Base-by-base conservation (phyloP, 106 monocot species). In the Cymbidium sinense region DNA sequence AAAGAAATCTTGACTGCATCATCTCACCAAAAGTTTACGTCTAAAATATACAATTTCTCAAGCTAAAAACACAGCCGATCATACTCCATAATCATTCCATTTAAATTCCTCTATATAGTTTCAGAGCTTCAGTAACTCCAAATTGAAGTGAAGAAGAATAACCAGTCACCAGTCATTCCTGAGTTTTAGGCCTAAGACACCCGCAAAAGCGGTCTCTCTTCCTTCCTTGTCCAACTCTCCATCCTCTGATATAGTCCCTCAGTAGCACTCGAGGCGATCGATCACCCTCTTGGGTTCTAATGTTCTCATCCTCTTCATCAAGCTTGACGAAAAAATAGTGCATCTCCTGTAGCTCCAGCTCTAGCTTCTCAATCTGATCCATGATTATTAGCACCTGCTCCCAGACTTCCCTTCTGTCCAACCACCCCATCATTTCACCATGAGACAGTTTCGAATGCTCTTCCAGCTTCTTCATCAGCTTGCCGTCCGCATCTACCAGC, bases 321-420 rank as follows among this genome's bases (percentile, higher is more conserved):
- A 90, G 78, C 74, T 95, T 94, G 35, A 90, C 79, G 43, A 92
- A 55, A 21, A 86, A 75, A 52, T 88, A 84, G 23, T 95, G 87
- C 11, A 93, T 84, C 50, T 93, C 90, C 73, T 92, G 87, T 34
- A 99, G 64, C 65, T 95, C 95, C 69, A 88, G 21, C 80, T 99
- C 99, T 80, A 95, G 37, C 70, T 83, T 88, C 19, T 76, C 90
- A 37, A 93, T 99, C 81, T 86, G 92, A 67, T 95, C 99, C 11
- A 87, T 86, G 27, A 80, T 87, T 44, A 78, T 85, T 29, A 77
- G 74, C 25, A 76, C 89, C 19, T 82, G 78, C 20, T 91, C 95
- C 5, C 81, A 86, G 3, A 95, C 72, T 61, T 87, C 83, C 65
- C 76, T 83, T 30, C 77, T 76, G 31, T 77, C 70, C 58, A 51